Percentiles rank a stretch among this genome's conserved stretches.
Evolutionary conservation across 257 asterid species (phyloP).

Genomic region (Echites panduratus): DNA sequence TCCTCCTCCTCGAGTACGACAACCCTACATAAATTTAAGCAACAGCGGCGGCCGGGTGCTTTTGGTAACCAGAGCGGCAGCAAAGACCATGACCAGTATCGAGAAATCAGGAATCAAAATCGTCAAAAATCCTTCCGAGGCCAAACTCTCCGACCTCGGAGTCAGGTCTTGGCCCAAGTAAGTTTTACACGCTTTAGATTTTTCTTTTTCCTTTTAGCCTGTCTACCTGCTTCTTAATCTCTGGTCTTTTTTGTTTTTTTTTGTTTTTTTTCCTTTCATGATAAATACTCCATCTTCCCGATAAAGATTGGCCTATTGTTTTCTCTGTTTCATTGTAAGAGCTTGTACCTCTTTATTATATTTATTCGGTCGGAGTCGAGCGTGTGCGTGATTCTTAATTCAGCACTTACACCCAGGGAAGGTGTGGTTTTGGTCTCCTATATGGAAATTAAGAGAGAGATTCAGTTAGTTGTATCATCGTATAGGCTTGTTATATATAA

Average conservation of each 20-base stretch:
- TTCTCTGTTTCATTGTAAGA: background rate
- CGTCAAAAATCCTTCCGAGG: conserved; percentile 58
- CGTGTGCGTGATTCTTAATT: too few relatives aligned
- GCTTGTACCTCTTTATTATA: background rate
- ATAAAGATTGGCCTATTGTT: background rate
- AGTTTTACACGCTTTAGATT: background rate
- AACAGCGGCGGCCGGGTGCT: background rate
- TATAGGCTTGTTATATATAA: too few relatives aligned
- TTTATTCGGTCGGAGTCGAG: too few relatives aligned
- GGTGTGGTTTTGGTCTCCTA: background rate
- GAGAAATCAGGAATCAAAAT: conserved; percentile 66
- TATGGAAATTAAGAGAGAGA: too few relatives aligned
- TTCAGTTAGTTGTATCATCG: too few relatives aligned
- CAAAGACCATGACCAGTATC: conserved; percentile 16
- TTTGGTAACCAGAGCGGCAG: conserved; percentile 13
- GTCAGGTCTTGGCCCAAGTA: conserved; percentile 92
- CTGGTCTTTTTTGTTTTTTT: background rate
- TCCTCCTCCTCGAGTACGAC: background rate
- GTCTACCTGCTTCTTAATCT: background rate
- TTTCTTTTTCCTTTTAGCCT: background rate
- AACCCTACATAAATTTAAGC: background rate
- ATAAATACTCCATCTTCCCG: background rate
- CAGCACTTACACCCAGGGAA: background rate
- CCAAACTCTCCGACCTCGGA: conserved; percentile 65
- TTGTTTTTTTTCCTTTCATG: background rate